These are phyloP conservation scores for Chaetothyriales sp. DNA, from an alignment of 2,329 filamentous ascomycete species.

Conservation along the genomic window DNA sequence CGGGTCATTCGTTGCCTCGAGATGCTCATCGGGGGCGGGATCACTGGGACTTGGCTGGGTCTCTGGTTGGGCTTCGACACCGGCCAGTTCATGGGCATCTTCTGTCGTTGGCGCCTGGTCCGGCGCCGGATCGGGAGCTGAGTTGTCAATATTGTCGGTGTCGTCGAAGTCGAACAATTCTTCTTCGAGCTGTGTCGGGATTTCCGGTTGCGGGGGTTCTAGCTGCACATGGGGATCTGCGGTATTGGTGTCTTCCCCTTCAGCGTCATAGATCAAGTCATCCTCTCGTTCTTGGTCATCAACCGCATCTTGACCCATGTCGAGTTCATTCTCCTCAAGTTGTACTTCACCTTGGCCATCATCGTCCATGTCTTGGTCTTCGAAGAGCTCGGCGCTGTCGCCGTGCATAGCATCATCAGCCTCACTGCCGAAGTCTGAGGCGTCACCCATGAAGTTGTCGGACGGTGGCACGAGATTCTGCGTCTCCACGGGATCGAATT, in stretches of 20 bases:
- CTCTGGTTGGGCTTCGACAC: background rate
- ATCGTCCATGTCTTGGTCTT: constrained; percentile 27
- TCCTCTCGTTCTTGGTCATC: constrained; percentile 12
- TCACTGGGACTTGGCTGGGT: background rate
- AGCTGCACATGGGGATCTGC: background rate
- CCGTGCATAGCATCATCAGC: constrained; percentile 17
- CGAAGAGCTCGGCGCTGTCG: constrained; percentile 24
- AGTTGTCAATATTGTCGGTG: background rate
- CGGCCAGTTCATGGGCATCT: background rate
- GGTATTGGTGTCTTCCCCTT: constrained; percentile 5
- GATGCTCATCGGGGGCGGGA: background rate
- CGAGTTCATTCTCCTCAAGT: constrained; percentile 15
- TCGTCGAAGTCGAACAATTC: constrained; percentile 2
- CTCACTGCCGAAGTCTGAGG: constrained; percentile 20
- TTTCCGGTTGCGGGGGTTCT: background rate
- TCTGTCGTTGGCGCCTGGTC: background rate
- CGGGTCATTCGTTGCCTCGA: background rate
- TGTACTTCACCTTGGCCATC: constrained; percentile 9
- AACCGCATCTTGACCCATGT: constrained; percentile 14
- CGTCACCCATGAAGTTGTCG: constrained; percentile 17
- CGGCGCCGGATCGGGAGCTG: background rate
- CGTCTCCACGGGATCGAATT: constrained; percentile 9
- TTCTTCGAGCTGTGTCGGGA: constrained; percentile 1
- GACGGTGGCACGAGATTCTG: constrained; percentile 2
- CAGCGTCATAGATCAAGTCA: constrained; percentile 15